These are phyloP conservation scores for Fusarium hostae DNA, from an alignment of 2,329 filamentous ascomycete species.

Conservation along the genomic window DNA sequence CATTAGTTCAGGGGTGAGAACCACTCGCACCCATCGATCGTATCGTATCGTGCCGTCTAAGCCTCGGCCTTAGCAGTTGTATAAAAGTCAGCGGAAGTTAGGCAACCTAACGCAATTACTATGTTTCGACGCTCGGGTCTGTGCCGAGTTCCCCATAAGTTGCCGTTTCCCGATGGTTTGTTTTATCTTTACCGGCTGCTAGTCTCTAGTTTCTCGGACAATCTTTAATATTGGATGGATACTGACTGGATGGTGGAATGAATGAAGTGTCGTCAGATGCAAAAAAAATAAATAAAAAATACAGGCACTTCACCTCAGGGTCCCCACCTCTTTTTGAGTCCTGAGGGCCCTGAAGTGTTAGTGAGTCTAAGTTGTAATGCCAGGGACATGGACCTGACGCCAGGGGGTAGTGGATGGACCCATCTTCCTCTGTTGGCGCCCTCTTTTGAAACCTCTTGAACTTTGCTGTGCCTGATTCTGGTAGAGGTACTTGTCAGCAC, in stretches of 20 bases:
- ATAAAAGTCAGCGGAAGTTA: background rate
- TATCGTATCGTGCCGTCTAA: constrained; percentile 5
- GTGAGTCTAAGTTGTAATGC: constrained; percentile 21
- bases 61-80: constrained; percentile 19
- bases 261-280: constrained; percentile 27
- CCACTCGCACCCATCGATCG: constrained; percentile 16
- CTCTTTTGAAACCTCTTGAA: constrained; percentile 39
- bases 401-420: constrained; percentile 30
- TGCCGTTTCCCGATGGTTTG: constrained; percentile 12
- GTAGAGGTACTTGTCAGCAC: constrained; percentile 3
- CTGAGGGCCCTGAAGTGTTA: background rate
- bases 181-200: constrained; percentile 15
- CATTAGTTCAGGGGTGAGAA: constrained; percentile 35
- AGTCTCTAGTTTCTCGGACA: background rate
- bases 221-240: background rate
- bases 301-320: background rate
- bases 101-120: background rate
- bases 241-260: constrained; percentile 26
- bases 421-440: constrained; percentile 33
- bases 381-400: constrained; percentile 31
- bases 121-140: constrained; percentile 11
- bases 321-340: constrained; percentile 9
- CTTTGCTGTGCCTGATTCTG: constrained; percentile 15
- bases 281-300: background rate
- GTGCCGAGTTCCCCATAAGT: constrained; percentile 23